Base-by-base conservation (phyloP, 495 filamentous ascomycete species). In the Hypoxylon fuscum region DNA sequence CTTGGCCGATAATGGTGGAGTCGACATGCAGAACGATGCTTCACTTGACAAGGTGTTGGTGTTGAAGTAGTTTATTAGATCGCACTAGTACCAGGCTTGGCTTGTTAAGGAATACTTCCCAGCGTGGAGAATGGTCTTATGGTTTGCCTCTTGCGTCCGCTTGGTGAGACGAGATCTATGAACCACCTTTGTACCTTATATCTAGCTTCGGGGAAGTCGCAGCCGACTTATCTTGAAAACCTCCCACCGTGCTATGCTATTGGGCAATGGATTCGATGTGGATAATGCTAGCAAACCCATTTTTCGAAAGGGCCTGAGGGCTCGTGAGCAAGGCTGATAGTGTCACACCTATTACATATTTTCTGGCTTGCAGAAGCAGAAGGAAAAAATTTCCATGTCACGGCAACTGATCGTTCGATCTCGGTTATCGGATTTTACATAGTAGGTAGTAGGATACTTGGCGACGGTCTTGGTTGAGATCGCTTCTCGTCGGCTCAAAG, bases 1-100 rank as follows among this genome's bases (percentile, higher is more conserved):
- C 55, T 55, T 54, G 27, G 14, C 44, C 55, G 62, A 65, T 59
- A 59, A 59, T 54, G 62, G 62, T 65, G 62, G 62, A 65, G 62
- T 15, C 34, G 25, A 18, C n/a, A 58, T 59, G 49, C 55, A 44
- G 3, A 50, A 27, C 18, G 54, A 59, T 38, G 47, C 9, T 64
- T 38, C 42, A 49, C 23, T 40, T 3, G 37, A 40, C 6, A 40
- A 15, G 37, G 37, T 10, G 17, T 27, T 59, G 61, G 49, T 57
- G 62, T 55, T 49, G 62, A 59, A 34, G 37, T 34, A 31, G 44
- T 51, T 44, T 53, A 55, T 57, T 55, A 34, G 17, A 23, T 14
- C 31, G 12, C 31, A 18, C 31, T 63, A 65, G 49, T 34, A 41
- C 23, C 9, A 35, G n/a, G 38, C 51, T 51, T 55, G 41, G 45